Conservation (phyloP, 306 rosid genomes). For the Lagenaria siceraria region DNA sequence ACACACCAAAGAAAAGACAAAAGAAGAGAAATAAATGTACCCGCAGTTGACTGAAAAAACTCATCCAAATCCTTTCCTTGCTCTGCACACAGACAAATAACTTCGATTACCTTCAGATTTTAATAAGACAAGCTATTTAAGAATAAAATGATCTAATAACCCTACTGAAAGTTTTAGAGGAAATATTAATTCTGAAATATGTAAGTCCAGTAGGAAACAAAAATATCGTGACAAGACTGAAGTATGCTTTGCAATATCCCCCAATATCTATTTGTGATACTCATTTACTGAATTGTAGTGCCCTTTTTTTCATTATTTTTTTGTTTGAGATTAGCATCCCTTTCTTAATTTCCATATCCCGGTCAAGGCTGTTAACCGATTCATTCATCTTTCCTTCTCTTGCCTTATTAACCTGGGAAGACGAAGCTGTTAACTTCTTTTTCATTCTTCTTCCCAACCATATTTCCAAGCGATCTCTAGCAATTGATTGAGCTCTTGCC, state of each 20-base stretch:
- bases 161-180: not conserved
- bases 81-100: constrained; percentile 29
- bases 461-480: no score
- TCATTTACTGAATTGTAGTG: not conserved
- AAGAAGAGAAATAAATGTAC: constrained; percentile 19
- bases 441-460: not conserved
- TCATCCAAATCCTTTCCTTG: constrained; percentile 75
- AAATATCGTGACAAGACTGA: not conserved
- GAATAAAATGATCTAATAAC: not conserved
- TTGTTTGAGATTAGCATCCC: not conserved
- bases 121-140: not conserved
- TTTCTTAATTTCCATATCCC: not conserved
- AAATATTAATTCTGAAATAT: not conserved
- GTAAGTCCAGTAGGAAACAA: not conserved
- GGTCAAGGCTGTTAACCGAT: not conserved
- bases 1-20: not conserved
- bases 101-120: not conserved
- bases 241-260: not conserved
- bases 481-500: no score
- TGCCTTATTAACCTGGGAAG: not conserved
- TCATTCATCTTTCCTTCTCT: not conserved
- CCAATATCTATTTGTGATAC: not conserved
- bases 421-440: not conserved
- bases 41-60: constrained; percentile 81
- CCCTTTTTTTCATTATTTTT: no score